Base-by-base conservation (phyloP, 768 basidiomycete species). In the Sporobolomyces phaffii region DNA sequence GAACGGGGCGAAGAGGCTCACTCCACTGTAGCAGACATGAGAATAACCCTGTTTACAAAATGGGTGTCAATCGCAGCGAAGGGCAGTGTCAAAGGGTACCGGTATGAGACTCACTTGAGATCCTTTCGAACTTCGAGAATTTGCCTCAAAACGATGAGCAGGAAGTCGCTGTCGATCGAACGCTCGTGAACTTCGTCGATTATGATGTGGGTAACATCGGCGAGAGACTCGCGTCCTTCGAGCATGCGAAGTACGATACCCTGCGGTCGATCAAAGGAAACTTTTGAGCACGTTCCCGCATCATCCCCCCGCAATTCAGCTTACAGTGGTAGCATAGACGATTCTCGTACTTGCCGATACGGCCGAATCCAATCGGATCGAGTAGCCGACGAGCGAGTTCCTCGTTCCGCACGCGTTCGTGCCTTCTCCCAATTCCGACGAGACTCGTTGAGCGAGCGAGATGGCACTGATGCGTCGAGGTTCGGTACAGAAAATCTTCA, bases 101-200 rank as follows among this genome's bases (percentile, higher is more conserved):
- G 17, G n/a, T n/a, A n/a, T n/a, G 22, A 41, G 10, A 76, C 81
- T 64, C 70, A 88, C 91, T 89, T 93, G n/a, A 99, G 80, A 73
- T 94, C 86, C 53, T 86, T 83, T 29, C 90, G 83, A 69, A 87
- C 84, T 60, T 82, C 78, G 57, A 96, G 77, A 38, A 98, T 79
- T 20, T 88, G 86, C 77, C 90, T 91, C 59, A 99, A 81, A 8
- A 97, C 90, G 71, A 97, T 91, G 36, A 99, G 81, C 36, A 99
- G 82, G 79, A 99, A 99, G 77, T 98, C 94, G 0, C 91, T 93
- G 76, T 99, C 94, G 72, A 99, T 96, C 10, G 87, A 90, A 26
- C 94, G 86, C 80, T 99, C 94, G 74, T 99, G 94, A 51, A 96
- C 90, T 80, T 99, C 94, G 72, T 99, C 94, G 47, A 98, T 87